phyloP scores from a whole-genome alignment of 202 grass and related monocot species.

The Digitaria exilis region DNA sequence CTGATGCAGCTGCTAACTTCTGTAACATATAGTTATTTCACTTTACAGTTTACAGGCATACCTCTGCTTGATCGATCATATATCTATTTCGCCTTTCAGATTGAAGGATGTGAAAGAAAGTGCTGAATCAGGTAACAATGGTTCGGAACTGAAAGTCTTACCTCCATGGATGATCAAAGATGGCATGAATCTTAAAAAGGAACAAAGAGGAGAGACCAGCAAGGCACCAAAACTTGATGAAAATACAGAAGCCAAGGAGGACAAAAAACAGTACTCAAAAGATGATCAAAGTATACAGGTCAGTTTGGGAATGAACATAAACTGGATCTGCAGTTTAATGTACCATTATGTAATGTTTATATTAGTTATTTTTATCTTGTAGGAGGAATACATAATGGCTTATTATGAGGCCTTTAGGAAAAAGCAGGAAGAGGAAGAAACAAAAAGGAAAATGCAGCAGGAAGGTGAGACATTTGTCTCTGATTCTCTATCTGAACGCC shows the following conservation, averaged over 20 bases:
- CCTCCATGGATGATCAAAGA: conserved; percentile 99
- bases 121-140: conserved; percentile 59
- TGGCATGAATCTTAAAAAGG: conserved; percentile 88
- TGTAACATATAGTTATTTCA: neutral
- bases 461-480: too few relatives aligned
- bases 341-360: neutral
- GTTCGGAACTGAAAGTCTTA: conserved; percentile 55
- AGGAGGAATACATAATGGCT: too few relatives aligned
- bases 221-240: conserved; percentile 37
- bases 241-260: conserved; percentile 52
- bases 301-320: conserved; percentile 29
- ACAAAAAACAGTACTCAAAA: conserved; percentile 65
- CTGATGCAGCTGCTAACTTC: neutral
- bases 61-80: neutral
- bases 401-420: too few relatives aligned
- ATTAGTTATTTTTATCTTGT: too few relatives aligned
- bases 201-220: too few relatives aligned
- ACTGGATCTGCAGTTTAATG: neutral
- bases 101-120: conserved; percentile 78
- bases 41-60: conserved; percentile 11
- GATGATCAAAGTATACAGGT: conserved; percentile 73
- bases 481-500: too few relatives aligned
- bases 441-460: too few relatives aligned
- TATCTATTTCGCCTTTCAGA: conserved; percentile 48
- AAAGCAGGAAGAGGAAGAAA: too few relatives aligned